These are phyloP conservation scores for Pinus taeda DNA, from an alignment of 75 land plant genomes.

Conservation along the genomic window DNA sequence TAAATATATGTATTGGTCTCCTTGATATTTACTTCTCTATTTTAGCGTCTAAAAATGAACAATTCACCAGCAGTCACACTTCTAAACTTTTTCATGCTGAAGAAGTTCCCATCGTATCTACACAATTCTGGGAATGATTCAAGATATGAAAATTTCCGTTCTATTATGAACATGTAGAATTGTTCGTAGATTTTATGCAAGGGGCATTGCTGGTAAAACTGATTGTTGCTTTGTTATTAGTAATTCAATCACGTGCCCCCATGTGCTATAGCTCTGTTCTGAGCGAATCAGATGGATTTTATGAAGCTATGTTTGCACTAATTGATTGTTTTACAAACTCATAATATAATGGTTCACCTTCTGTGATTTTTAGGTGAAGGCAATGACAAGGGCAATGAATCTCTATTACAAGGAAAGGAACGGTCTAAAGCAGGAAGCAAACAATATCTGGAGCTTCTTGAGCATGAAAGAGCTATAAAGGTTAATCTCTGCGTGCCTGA, in stretches of 20 bases:
- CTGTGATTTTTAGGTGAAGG: slow-evolving; percentile 1
- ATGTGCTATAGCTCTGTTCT: background rate
- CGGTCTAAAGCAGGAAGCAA: slow-evolving; percentile 67
- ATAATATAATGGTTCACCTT: background rate
- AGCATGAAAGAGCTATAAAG: slow-evolving; percentile 78
- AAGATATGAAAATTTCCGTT: background rate
- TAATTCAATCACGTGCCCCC: background rate
- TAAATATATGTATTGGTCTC: background rate
- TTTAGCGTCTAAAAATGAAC: background rate
- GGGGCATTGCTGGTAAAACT: background rate
- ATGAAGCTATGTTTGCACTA: background rate
- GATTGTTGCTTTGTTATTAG: background rate
- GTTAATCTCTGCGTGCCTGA: slow-evolving; percentile 19
- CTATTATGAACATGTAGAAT: background rate
- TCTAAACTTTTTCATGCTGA: background rate
- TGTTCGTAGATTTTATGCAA: background rate
- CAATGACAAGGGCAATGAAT: slow-evolving; percentile 1
- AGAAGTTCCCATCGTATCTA: background rate
- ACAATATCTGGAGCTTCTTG: slow-evolving; percentile 72
- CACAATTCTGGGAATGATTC: background rate
- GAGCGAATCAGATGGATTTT: background rate
- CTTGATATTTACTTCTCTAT: background rate
- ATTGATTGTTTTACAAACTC: background rate
- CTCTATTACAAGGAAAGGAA: background rate
- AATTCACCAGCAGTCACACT: background rate